Base-by-base conservation (phyloP, 31 red algal genomes). In the Asparagopsis taxiformis region DNA sequence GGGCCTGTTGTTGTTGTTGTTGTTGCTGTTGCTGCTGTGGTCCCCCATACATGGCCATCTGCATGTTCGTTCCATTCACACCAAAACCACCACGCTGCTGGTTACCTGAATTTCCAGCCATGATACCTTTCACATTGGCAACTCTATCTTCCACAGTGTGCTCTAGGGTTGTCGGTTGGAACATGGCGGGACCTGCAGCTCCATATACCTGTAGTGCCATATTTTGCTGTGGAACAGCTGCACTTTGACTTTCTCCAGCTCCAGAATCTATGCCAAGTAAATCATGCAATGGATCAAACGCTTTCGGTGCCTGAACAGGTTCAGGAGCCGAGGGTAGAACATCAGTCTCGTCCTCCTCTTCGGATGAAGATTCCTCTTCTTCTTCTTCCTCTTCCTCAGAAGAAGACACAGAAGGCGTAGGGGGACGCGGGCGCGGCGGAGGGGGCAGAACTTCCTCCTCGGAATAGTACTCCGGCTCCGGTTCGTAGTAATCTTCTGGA, bases 381-480 rank as follows among this genome's bases (percentile, higher is more conserved):
- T 82, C 58, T 34, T 72, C 65, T 20, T 73, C 73, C n/a, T 68
- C 59, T 19, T 15, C 62, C 52, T 56, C 56, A 57, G 62, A 64
- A 0, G 59, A 68, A 15, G 70, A 77, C 2, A 34, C 37, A 10
- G 71, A 73, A 36, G 84, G 73, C n/a, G 73, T 61, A 49, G 77
- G 59, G 26, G 48, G 54, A 59, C 37, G 63, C 25, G 54, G 74
- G 10, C 59, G 70, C 2, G 59, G 55, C 19, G 84, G 84, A 26
- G 62, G 51, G 9, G 55, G 54, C 52, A 86, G 80, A 19, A 70
- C 80, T 44, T 93, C 89, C 44, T 80, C 75, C 24, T 93, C 89
- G 2, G 89, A 93, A 63, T 86, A 93, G 48, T 93, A 93, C 37
- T 80, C 89, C 1, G 80, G 81, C 31, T 85, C 81, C 9, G 89